phyloP scores from a whole-genome alignment of 768 basidiomycete genomes.

The Termitomyces sp. region DNA sequence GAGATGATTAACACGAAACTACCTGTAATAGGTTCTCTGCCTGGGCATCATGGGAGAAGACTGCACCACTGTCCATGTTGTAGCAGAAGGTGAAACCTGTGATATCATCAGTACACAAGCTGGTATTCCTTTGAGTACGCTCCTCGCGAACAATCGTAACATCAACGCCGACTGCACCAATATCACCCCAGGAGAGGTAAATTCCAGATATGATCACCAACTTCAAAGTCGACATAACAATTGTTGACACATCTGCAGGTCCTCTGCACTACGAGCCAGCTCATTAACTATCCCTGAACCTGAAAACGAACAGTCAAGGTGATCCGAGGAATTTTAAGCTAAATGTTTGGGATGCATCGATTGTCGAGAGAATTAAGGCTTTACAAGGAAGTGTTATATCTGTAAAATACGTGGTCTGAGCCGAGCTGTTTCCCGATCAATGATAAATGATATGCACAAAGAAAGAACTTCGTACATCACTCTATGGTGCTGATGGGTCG shows the following conservation, averaged over 20 bases:
- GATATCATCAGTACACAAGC: constrained; percentile 29
- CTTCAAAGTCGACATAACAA: no score
- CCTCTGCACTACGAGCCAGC: constrained; percentile 5
- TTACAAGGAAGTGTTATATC: neutral
- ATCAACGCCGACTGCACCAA: constrained; percentile 45
- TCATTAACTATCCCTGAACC: neutral
- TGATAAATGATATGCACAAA: neutral
- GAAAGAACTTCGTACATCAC: neutral
- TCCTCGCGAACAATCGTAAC: constrained; percentile 63
- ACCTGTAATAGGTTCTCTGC: constrained; percentile 44
- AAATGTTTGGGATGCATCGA: neutral
- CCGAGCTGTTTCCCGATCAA: neutral
- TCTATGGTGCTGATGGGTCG: neutral
- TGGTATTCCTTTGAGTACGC: constrained; percentile 36
- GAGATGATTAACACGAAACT: no score
- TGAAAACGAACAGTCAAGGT: no score
- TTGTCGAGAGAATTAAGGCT: neutral
- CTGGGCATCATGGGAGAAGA: constrained; percentile 53
- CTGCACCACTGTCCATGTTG: constrained; percentile 45
- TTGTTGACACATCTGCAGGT: constrained; percentile 5
- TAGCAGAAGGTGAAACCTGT: constrained; percentile 48
- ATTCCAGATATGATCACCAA: neutral
- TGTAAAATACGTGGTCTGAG: neutral
- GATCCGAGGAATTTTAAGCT: neutral
- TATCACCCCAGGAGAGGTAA: constrained; percentile 56